A percentile compares a stretch with the other conserved stretches of the same genome.
phyloP scores from a whole-genome alignment of 164 flowering plant species.

The Saururus chinensis region DNA sequence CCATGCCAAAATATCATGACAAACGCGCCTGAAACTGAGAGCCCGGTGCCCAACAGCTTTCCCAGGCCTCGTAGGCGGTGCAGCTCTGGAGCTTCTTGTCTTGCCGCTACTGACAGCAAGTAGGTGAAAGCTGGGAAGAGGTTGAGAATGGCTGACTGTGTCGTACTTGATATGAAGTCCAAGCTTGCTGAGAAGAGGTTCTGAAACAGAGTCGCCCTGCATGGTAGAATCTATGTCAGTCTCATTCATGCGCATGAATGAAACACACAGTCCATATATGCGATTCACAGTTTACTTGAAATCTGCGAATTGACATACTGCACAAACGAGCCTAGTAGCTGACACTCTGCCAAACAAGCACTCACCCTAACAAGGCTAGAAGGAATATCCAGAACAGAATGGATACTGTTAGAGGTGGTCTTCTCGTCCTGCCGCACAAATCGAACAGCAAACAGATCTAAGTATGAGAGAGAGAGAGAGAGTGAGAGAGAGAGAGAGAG shows the following conservation, averaged over 20 bases:
- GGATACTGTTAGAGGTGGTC: slow-evolving; percentile 9
- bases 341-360: no score
- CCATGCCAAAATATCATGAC: slow-evolving; percentile 8
- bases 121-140: slow-evolving; percentile 14
- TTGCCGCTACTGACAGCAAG: slow-evolving; percentile 6
- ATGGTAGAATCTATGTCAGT: neutral
- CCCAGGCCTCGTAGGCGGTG: slow-evolving; percentile 9
- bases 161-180: slow-evolving; percentile 11
- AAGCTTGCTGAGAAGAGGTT: slow-evolving; percentile 13
- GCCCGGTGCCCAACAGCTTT: slow-evolving; percentile 7
- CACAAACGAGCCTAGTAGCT: no score
- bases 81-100: slow-evolving; percentile 11
- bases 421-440: slow-evolving; percentile 7
- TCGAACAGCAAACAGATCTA: neutral
- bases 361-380: slow-evolving; percentile 9
- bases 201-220: slow-evolving; percentile 13
- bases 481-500: slow-evolving; percentile 1
- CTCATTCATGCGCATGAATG: neutral
- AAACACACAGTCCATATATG: neutral
- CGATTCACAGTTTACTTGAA: no score
- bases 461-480: neutral
- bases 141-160: slow-evolving; percentile 11
- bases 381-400: slow-evolving; percentile 10
- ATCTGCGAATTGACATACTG: no score
- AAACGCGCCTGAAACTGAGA: slow-evolving; percentile 9